These are phyloP conservation scores for Fusarium illudens DNA, from an alignment of 2,329 filamentous ascomycete species.

Conservation along the genomic window DNA sequence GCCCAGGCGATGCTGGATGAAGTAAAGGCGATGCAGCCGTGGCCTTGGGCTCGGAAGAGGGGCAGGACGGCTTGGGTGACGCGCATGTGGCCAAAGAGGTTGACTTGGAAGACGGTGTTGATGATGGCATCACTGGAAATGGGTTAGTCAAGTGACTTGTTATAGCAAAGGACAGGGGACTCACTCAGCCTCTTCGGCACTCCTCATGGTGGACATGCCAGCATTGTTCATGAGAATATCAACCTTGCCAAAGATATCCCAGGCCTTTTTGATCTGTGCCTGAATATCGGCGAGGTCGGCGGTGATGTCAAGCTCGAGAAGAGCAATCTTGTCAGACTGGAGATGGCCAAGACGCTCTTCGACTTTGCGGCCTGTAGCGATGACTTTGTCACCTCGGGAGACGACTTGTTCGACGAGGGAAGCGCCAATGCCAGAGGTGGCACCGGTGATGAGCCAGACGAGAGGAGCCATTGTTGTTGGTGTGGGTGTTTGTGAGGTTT, in stretches of 20 bases:
- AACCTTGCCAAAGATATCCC: neutral
- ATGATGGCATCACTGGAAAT: neutral
- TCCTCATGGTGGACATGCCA: neutral
- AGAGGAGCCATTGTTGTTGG: neutral
- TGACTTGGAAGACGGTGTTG: neutral
- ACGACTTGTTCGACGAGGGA: neutral
- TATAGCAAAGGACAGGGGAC: neutral
- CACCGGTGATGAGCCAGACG: neutral
- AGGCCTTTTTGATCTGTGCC: neutral
- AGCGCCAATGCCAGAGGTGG: neutral
- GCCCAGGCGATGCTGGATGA: neutral
- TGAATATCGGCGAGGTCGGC: neutral
- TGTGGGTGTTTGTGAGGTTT: neutral
- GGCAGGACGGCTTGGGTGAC: neutral
- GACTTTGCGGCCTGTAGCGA: neutral
- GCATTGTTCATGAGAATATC: conserved; percentile 1
- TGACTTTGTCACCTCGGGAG: neutral
- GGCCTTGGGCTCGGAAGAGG: neutral
- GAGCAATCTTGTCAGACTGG: neutral
- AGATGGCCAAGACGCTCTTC: neutral
- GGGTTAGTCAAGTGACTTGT: neutral
- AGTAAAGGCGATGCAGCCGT: neutral
- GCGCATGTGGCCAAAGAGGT: neutral
- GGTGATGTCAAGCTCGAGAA: neutral
- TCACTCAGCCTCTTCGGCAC: neutral